Conservation (phyloP, 768 basidiomycete genomes). For the Cantharellus cinnabarinus region DNA sequence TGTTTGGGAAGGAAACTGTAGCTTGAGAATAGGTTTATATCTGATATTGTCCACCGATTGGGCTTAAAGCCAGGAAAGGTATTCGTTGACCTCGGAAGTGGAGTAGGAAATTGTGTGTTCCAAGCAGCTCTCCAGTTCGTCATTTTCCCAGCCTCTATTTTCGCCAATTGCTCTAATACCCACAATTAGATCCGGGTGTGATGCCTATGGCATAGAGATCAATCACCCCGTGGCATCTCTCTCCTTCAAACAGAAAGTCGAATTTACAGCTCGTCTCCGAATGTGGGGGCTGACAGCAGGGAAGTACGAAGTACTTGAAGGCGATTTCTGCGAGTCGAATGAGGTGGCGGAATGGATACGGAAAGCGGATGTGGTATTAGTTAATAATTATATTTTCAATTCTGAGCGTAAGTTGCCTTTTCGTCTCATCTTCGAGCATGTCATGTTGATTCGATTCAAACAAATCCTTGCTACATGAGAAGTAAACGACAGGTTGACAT, state of each 20-base stretch:
- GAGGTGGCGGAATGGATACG: constrained; percentile 49
- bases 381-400: constrained; percentile 73
- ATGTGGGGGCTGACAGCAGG: constrained; percentile 83
- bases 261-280: constrained; percentile 54
- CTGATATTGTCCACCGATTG: constrained; percentile 37
- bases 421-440: neutral
- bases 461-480: constrained; percentile 4
- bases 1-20: neutral
- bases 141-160: neutral
- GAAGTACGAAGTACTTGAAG: constrained; percentile 58
- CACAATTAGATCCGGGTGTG: constrained; percentile 29
- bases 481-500: constrained; percentile 77
- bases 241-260: constrained; percentile 52
- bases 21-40: constrained; percentile 23
- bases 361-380: constrained; percentile 77
- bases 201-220: constrained; percentile 60
- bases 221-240: constrained; percentile 61
- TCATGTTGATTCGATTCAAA: neutral
- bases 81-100: constrained; percentile 71
- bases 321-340: constrained; percentile 58
- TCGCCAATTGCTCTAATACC: neutral
- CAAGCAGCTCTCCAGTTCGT: constrained; percentile 56
- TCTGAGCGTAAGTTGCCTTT: constrained; percentile 39
- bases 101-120: constrained; percentile 67
- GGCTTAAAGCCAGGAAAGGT: constrained; percentile 37